Base-by-base conservation (phyloP, 2,329 filamentous ascomycete species). In the Ramularia endophylla region DNA sequence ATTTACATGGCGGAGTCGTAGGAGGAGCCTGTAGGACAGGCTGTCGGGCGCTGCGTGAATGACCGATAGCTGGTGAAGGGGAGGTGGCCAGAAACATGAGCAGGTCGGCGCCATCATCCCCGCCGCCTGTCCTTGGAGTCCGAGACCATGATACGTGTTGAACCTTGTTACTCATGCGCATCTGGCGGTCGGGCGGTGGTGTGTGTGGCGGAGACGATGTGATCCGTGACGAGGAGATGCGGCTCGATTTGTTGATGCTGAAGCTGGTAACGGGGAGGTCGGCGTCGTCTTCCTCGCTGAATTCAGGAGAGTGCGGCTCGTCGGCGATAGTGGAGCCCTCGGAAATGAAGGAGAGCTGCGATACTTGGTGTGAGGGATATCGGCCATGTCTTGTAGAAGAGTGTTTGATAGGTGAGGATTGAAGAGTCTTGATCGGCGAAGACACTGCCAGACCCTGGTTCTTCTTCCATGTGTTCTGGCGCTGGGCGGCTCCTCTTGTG, bases 1-100 rank as follows among this genome's bases (percentile, higher is more conserved):
- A 59, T 48, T 71, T 73, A 27, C 66, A 59, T 5, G 70, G 71
- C 72, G 77, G 71, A 9, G 77, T 79, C 20, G 75, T 72, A 40
- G 80, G 64, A 31, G 72, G 58, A 36, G 68, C 58, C 17, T 40
- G 37, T n/a, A 20, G 32, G 9, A 34, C 13, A 20, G 18, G 15
- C 17, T 17, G 20, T 15, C 17, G 32, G 9, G 32, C 9, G 17
- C 17, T 34, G 32, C 32, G 32, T 31, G 41, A 41, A 39, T 41
- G 37, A 30, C 42, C 42, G 16, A 47, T 80, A 34, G 86, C 87
- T 1, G 88, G 87, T 0, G 88, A 94, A 1, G 92, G 92, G 5
- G 90, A 97, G 38, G 87, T 87, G 36, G 89, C 89, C 12, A 97
- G 78, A 63, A 90, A 95, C 33, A 92, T 87, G 4, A 95, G 58